A percentile compares a stretch with the other conserved stretches of the same genome.
Conservation (phyloP, 139 green algal genomes). For the Micractinium conductrix region DNA sequence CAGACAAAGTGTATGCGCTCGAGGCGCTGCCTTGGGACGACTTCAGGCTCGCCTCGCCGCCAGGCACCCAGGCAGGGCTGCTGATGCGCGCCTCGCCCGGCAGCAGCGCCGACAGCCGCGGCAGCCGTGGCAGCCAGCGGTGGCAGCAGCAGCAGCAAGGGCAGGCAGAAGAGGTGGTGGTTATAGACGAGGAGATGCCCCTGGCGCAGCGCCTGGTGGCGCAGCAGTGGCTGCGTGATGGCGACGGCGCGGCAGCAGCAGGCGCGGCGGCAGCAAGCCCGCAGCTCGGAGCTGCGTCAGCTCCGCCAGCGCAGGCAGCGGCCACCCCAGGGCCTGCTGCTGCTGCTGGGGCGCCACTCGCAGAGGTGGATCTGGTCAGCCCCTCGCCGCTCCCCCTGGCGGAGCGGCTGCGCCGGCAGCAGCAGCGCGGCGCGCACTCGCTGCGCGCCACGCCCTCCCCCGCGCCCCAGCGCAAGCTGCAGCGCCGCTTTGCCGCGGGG, state of each 20-base stretch:
- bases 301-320: neutral
- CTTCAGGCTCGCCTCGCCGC: constrained; percentile 6
- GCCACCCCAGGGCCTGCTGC: neutral
- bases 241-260: neutral
- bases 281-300: neutral
- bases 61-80: neutral
- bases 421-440: neutral
- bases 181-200: constrained; percentile 16
- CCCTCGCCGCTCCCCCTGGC: constrained; percentile 29
- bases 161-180: neutral
- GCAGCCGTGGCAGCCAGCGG: constrained; percentile 1
- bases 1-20: neutral
- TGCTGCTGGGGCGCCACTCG: no score
- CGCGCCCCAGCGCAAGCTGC: neutral
- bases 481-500: neutral
- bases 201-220: neutral
- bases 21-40: constrained; percentile 23
- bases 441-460: constrained; percentile 18
- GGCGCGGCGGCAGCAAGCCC: neutral
- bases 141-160: neutral
- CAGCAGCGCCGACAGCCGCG: neutral
- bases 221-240: neutral
- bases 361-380: constrained; percentile 16
- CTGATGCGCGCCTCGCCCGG: neutral
- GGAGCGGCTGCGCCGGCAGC: constrained; percentile 12